Conservation (phyloP, 192 early-diverging fungal genomes). For the Backusella morwellensis region DNA sequence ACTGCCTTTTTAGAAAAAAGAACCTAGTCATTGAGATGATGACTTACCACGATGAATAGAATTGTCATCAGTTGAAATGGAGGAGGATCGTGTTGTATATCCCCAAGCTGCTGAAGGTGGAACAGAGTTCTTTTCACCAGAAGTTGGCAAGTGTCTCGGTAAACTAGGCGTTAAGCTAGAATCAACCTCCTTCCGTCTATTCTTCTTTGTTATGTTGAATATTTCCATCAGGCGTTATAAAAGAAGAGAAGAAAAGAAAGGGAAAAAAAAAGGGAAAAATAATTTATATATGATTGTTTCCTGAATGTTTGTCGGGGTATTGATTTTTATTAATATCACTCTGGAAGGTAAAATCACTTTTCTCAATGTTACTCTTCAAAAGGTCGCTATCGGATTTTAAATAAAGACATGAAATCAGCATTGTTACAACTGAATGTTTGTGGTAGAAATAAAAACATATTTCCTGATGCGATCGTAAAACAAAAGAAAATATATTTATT, state of each 20-base stretch:
- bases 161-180: background rate
- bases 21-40: background rate
- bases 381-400: background rate
- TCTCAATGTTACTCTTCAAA: background rate
- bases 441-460: background rate
- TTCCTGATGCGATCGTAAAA: background rate
- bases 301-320: constrained; percentile 1
- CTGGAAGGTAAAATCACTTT: constrained; percentile 4
- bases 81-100: constrained; percentile 10
- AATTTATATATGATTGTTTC: background rate
- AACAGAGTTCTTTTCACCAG: background rate
- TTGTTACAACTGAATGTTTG: background rate
- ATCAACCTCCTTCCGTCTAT: constrained; percentile 1
- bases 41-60: constrained; percentile 10
- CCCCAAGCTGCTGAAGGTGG: constrained; percentile 7
- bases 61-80: constrained; percentile 15
- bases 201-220: constrained; percentile 18
- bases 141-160: background rate
- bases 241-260: background rate
- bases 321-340: background rate
- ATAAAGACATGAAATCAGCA: background rate
- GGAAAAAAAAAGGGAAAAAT: background rate
- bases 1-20: background rate
- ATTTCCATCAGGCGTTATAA: constrained; percentile 17
- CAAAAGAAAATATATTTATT: background rate